Percentiles rank a stretch among this genome's conserved stretches.
Evolutionary conservation across 202 grass and related monocot species (phyloP).

Genomic region (Bolboschoenoplectus hybrid): DNA sequence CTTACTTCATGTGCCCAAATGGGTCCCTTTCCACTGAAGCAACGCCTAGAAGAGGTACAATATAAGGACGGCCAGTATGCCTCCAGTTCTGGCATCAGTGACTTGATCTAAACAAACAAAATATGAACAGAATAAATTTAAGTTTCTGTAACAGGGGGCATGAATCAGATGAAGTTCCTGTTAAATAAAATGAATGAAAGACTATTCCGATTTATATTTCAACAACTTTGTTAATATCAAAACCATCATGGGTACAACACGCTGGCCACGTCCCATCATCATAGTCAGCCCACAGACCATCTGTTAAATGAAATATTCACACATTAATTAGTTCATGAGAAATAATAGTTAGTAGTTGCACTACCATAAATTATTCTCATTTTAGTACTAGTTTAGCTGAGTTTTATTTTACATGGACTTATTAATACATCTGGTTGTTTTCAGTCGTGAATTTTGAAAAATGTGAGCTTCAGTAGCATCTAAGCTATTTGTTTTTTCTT

Average conservation of each 20-base stretch:
- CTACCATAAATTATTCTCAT: background rate
- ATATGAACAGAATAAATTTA: conserved; percentile 23
- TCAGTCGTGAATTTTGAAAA: background rate
- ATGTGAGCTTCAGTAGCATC: background rate
- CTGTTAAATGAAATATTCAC: conserved; percentile 44
- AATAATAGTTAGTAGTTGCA: background rate
- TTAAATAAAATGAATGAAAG: background rate
- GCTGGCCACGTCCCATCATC: conserved; percentile 77
- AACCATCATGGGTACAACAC: conserved; percentile 64
- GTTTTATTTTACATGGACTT: background rate
- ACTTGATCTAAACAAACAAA: conserved; percentile 58
- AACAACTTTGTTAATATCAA: conserved; percentile 78
- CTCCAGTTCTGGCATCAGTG: conserved; percentile 65
- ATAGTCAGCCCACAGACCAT: conserved; percentile 88
- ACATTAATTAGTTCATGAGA: conserved; percentile 25
- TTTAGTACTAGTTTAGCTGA: background rate
- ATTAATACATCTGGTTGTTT: background rate
- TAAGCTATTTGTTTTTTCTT: background rate
- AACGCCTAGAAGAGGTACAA: conserved; percentile 66
- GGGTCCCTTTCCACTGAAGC: conserved; percentile 70
- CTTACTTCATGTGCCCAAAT: conserved; percentile 94
- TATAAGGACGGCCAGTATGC: conserved; percentile 88
- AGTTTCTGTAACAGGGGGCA: background rate
- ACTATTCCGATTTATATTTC: background rate
- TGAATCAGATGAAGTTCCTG: conserved; percentile 3